Conservation (phyloP, 306 rosid species). For the Prunus persica region Prunus_persica_NCBIv2 NC_034011.1:23818501-23819000, state of each 20-base stretch:
- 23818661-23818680: not conserved
- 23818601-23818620: constrained; percentile 47
- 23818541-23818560: constrained; percentile 1
- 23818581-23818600: constrained; percentile 28
- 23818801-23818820: not conserved
- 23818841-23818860: not conserved
- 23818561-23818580: constrained; percentile 24
- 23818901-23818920: not conserved
- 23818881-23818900: not conserved
- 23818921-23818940: no score
- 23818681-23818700: constrained; percentile 3
- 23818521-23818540: constrained; percentile 28
- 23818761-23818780: constrained; percentile 32
- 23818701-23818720: constrained; percentile 27
- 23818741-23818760: constrained; percentile 35
- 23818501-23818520: constrained; percentile 66
- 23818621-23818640: not conserved
- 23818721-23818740: not conserved
- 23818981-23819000: not conserved
- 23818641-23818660: not conserved
- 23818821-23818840: not conserved
- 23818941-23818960: no score
- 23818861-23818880: not conserved
- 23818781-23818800: constrained; percentile 1
- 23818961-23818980: not conserved